These are phyloP conservation scores for Leishmania mexicana DNA, from an alignment of 208 protist species.

Conservation along the genomic window DNA sequence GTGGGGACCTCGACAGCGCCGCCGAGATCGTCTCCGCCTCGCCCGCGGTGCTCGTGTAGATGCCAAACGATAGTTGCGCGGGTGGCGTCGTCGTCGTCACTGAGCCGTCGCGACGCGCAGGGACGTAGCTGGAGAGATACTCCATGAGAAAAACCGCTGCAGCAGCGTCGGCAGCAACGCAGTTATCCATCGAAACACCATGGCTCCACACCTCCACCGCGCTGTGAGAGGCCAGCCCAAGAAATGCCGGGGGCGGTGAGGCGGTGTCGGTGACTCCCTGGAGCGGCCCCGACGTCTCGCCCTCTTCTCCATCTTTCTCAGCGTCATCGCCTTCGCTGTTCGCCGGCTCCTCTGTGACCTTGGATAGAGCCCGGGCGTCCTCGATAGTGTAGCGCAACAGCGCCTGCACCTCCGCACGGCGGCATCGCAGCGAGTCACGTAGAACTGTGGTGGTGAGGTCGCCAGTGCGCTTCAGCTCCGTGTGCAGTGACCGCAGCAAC, in stretches of 20 bases:
- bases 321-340: conserved; percentile 8
- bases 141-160: conserved; percentile 59
- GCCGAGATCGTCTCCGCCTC: conserved; percentile 30
- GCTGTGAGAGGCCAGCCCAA: conserved; percentile 56
- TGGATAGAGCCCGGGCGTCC: conserved; percentile 25
- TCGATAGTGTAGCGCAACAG: conserved; percentile 47
- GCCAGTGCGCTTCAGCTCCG: conserved; percentile 47
- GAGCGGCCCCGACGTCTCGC: not conserved
- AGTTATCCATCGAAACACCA: conserved; percentile 46
- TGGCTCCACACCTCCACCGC: conserved; percentile 83
- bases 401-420: conserved; percentile 43
- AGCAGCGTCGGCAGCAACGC: conserved; percentile 51
- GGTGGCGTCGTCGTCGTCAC: not conserved
- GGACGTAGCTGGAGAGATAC: conserved; percentile 45
- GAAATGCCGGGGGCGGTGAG: conserved; percentile 35
- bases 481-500: conserved; percentile 47
- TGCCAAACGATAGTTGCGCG: conserved; percentile 18
- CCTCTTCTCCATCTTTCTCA: conserved; percentile 8
- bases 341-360: conserved; percentile 23
- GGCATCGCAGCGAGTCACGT: conserved; percentile 65
- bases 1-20: conserved; percentile 22
- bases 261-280: conserved; percentile 15
- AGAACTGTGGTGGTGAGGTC: conserved; percentile 53
- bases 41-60: conserved; percentile 34
- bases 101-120: conserved; percentile 1